These are phyloP conservation scores for Fragilaria crotonensis DNA, from an alignment of 108 stramenopile species.

Conservation along the genomic window DNA sequence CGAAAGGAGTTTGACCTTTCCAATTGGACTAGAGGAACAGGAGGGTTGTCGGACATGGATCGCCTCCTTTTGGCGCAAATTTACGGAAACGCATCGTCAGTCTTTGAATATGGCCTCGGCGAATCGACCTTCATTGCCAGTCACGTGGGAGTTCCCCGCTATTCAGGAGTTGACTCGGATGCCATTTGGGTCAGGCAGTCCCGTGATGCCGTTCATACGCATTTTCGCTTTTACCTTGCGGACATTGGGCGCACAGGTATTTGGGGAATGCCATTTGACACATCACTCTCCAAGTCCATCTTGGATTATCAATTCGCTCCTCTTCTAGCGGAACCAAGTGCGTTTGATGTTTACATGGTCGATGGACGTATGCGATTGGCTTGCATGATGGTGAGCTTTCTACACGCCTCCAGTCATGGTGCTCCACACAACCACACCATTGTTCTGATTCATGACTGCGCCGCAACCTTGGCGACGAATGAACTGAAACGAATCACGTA, in stretches of 20 bases:
- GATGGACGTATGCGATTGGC: conserved; percentile 43
- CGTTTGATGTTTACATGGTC: conserved; percentile 49
- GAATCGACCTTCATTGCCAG: conserved; percentile 41
- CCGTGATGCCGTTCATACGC: conserved; percentile 6
- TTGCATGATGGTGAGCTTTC: conserved; percentile 18
- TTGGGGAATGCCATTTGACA: conserved; percentile 24
- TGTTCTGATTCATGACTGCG: conserved; percentile 25
- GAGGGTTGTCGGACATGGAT: conserved; percentile 34
- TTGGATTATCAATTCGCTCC: conserved; percentile 30
- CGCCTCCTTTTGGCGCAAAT: conserved; percentile 21
- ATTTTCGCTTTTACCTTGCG: conserved; percentile 42
- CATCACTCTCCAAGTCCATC: conserved; percentile 13
- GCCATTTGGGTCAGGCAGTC: conserved; percentile 28
- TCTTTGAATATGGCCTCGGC: conserved; percentile 51
- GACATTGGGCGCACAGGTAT: conserved; percentile 30
- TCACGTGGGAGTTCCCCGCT: conserved; percentile 35
- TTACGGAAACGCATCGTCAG: conserved; percentile 28
- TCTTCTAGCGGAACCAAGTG: conserved; percentile 16
- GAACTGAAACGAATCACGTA: not conserved
- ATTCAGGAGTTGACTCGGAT: conserved; percentile 41
- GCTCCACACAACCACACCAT: conserved; percentile 5
- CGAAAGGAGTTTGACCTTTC: not conserved
- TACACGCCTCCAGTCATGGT: conserved; percentile 27
- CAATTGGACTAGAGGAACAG: conserved; percentile 13
- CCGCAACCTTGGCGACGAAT: not conserved